phyloP scores from a whole-genome alignment of 176 grass and related monocot species.

The Melocanna baccifera region DNA sequence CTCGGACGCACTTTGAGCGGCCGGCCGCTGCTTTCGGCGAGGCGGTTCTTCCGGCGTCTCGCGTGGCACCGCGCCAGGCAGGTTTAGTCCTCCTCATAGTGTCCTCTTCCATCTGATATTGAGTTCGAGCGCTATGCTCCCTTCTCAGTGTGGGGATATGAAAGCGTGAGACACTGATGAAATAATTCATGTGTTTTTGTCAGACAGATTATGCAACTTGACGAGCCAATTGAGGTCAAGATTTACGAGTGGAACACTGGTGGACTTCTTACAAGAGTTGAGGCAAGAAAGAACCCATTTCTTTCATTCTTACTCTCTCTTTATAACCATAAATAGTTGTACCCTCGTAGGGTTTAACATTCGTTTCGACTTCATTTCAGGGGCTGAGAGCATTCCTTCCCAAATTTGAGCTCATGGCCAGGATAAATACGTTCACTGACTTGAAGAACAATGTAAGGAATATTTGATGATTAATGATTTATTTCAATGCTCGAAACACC shows the following conservation, averaged over 20 bases:
- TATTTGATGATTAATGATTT: neutral
- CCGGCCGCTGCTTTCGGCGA: slow-evolving; percentile 68
- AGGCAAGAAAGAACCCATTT: slow-evolving; percentile 41
- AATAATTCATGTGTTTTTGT: slow-evolving; percentile 28
- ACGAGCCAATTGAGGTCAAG: slow-evolving; percentile 76
- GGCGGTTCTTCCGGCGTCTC: slow-evolving; percentile 72
- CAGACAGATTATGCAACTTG: slow-evolving; percentile 81
- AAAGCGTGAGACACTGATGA: neutral
- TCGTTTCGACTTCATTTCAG: slow-evolving; percentile 42
- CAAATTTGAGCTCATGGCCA: slow-evolving; percentile 80
- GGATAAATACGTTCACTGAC: slow-evolving; percentile 60
- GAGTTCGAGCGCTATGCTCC: neutral
- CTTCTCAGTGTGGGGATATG: neutral
- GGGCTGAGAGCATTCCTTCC: slow-evolving; percentile 85
- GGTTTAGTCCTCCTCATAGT: slow-evolving; percentile 43
- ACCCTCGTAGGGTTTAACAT: slow-evolving; percentile 4
- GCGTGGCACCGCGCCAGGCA: slow-evolving; percentile 83
- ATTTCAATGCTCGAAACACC: neutral
- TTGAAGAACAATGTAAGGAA: slow-evolving; percentile 77
- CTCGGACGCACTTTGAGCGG: slow-evolving; percentile 78
- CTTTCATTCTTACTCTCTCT: neutral
- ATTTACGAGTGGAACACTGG: slow-evolving; percentile 91
- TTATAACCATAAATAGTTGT: neutral
- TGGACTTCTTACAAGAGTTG: slow-evolving; percentile 79
- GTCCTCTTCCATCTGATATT: neutral